These are phyloP conservation scores for Colletotrichum melonis DNA, from an alignment of 2,329 filamentous ascomycete genomes.

Conservation along the genomic window DNA sequence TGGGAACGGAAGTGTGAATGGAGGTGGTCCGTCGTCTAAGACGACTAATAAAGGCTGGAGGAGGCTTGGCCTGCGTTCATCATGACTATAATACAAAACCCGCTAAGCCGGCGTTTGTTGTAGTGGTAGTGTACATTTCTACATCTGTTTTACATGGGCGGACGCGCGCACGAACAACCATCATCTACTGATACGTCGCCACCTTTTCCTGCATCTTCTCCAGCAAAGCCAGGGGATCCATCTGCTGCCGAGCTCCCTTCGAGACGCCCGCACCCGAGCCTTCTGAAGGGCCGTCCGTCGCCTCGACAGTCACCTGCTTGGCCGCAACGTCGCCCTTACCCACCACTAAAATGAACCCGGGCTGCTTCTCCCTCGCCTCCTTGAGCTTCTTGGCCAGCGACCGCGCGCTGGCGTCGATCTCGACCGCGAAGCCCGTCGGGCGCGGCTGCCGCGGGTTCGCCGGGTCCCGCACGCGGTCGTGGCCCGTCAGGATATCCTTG, in stretches of 20 bases:
- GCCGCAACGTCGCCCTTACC: conserved; percentile 70
- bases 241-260: conserved; percentile 45
- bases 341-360: conserved; percentile 79
- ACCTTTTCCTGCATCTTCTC: conserved; percentile 58
- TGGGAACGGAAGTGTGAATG: neutral
- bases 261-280: conserved; percentile 44
- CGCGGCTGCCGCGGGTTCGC: conserved; percentile 48
- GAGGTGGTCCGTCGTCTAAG: neutral
- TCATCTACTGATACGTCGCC: conserved; percentile 58
- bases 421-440: conserved; percentile 74
- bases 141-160: conserved; percentile 16
- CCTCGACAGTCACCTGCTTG: conserved; percentile 64
- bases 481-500: conserved; percentile 63
- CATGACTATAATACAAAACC: neutral
- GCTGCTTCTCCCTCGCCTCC: conserved; percentile 78
- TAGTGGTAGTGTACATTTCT: conserved; percentile 23
- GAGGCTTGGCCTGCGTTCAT: conserved; percentile 3
- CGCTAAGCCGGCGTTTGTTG: neutral
- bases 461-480: conserved; percentile 45
- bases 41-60: neutral
- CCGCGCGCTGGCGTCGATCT: conserved; percentile 74
- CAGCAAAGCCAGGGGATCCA: conserved; percentile 58
- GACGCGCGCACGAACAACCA: neutral
- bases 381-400: conserved; percentile 76
- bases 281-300: neutral